Evolutionary conservation across 108 stramenopile genomes (phyloP).

Genomic region (Schizochytrium sp.): DNA sequence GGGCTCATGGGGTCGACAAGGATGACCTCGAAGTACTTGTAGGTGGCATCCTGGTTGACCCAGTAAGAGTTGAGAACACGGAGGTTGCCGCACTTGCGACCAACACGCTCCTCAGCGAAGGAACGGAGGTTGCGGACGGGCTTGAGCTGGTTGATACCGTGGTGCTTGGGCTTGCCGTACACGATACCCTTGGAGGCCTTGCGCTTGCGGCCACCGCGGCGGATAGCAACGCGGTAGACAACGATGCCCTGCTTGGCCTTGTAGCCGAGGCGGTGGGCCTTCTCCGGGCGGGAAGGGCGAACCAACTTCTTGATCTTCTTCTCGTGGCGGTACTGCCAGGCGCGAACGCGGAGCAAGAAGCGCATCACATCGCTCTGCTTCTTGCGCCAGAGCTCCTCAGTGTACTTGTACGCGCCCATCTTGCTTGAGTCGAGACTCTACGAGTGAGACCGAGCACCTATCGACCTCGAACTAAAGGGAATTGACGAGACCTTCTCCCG

Average conservation of each 20-base stretch:
- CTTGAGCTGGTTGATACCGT: constrained; percentile 99
- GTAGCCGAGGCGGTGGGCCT: constrained; percentile 99
- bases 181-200: constrained; percentile 99
- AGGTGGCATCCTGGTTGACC: constrained; percentile 99
- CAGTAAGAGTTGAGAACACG: constrained; percentile 99
- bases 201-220: constrained; percentile 99
- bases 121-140: constrained; percentile 95
- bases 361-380: constrained; percentile 99
- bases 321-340: constrained; percentile 99
- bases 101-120: constrained; percentile 99
- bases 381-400: constrained; percentile 99
- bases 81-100: constrained; percentile 93
- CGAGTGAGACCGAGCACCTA: not conserved
- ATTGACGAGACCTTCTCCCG: not conserved
- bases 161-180: constrained; percentile 99
- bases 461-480: not conserved
- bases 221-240: constrained; percentile 97
- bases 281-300: constrained; percentile 98
- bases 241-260: constrained; percentile 99
- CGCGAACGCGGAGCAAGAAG: constrained; percentile 99
- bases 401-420: constrained; percentile 99
- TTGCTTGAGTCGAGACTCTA: constrained; percentile 8
- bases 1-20: constrained; percentile 94
- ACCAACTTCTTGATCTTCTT: constrained; percentile 89
- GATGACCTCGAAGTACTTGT: constrained; percentile 99